Evolutionary conservation across 441 rosid species (phyloP).

Genomic region (Eutrema salsugineum): DNA sequence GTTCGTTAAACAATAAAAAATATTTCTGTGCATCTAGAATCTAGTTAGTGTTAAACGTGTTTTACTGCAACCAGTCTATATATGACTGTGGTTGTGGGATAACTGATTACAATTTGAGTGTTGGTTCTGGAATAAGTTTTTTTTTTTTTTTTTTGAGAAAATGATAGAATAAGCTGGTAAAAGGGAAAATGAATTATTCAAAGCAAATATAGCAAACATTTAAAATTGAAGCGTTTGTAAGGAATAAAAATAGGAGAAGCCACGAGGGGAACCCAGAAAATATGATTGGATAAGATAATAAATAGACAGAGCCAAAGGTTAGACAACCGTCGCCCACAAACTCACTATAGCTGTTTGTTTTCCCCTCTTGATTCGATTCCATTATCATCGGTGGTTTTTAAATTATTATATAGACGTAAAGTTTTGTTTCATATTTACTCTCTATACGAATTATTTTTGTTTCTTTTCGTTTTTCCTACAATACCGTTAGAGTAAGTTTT

Average conservation of each 20-base stretch:
- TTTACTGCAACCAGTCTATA: too few relatives aligned
- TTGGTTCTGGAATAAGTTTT: neutral
- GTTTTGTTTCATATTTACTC: neutral
- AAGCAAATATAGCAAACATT: neutral
- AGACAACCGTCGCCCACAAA: slow-evolving; percentile 30
- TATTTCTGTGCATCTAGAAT: too few relatives aligned
- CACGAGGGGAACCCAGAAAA: slow-evolving; percentile 25
- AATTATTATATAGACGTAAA: neutral
- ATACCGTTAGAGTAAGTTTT: neutral
- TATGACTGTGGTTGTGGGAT: too few relatives aligned
- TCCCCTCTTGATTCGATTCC: neutral
- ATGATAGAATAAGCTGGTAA: neutral
- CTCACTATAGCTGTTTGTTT: slow-evolving; percentile 20
- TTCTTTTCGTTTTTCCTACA: neutral
- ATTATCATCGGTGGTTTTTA: slow-evolving; percentile 12
- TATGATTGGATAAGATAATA: slow-evolving; percentile 21
- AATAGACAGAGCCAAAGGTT: slow-evolving; percentile 23
- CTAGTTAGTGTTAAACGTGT: too few relatives aligned
- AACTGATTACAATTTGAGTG: neutral
- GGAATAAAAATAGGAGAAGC: slow-evolving; percentile 26
- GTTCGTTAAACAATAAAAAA: too few relatives aligned
- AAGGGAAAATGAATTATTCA: neutral
- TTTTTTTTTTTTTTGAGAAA: too few relatives aligned
- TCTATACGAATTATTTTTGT: neutral
- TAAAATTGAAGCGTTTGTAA: neutral